Percentiles rank a stretch among this genome's conserved stretches.
Evolutionary conservation across 2,329 filamentous ascomycete genomes (phyloP).

Genomic region (Colletotrichum lindemuthianum): DNA sequence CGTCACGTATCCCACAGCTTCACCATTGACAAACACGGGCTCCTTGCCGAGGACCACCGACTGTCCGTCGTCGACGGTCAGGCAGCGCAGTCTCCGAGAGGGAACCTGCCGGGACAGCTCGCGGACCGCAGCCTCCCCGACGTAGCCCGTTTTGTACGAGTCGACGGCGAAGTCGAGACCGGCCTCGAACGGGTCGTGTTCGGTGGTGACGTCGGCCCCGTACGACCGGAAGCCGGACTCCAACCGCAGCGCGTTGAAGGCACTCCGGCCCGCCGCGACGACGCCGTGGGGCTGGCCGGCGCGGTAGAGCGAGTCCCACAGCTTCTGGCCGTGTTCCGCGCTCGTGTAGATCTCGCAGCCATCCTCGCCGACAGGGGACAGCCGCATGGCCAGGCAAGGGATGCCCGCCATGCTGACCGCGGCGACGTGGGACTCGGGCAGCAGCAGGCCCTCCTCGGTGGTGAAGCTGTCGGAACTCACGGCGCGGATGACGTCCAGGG

Average conservation of each 20-base stretch:
- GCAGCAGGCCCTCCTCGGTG: slow-evolving; percentile 53
- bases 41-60: slow-evolving; percentile 71
- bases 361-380: slow-evolving; percentile 69
- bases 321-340: slow-evolving; percentile 64
- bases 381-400: slow-evolving; percentile 64
- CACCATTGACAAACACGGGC: slow-evolving; percentile 62
- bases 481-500: slow-evolving; percentile 59
- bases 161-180: slow-evolving; percentile 63
- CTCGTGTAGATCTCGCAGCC: slow-evolving; percentile 72
- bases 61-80: slow-evolving; percentile 64
- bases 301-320: slow-evolving; percentile 68
- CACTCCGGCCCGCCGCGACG: slow-evolving; percentile 66
- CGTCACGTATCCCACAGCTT: slow-evolving; percentile 66
- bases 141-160: slow-evolving; percentile 56
- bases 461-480: slow-evolving; percentile 58
- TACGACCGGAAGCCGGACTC: slow-evolving; percentile 69
- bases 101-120: slow-evolving; percentile 47
- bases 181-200: slow-evolving; percentile 69
- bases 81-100: slow-evolving; percentile 53
- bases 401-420: slow-evolving; percentile 61
- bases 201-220: slow-evolving; percentile 68
- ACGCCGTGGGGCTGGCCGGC: slow-evolving; percentile 65
- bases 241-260: slow-evolving; percentile 67
- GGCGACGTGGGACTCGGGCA: slow-evolving; percentile 61
- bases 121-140: slow-evolving; percentile 62